A percentile compares a stretch with the other conserved stretches of the same genome.
Conservation (phyloP, 805 yeast genomes). For the Ogataea saltuana region DNA sequence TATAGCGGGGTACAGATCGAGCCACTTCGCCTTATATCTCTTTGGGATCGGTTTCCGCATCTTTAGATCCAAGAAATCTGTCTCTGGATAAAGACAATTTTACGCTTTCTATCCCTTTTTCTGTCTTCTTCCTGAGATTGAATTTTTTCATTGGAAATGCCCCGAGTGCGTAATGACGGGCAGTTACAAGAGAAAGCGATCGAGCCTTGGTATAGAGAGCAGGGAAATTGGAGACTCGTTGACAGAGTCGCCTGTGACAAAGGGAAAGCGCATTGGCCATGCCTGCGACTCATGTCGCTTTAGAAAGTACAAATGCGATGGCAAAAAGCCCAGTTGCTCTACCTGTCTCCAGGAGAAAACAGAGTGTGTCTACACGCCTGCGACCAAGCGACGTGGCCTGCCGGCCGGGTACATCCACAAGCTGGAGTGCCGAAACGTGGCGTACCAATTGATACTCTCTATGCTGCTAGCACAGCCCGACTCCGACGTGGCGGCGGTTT, state of each 20-base stretch:
- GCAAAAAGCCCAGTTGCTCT: slow-evolving; percentile 5
- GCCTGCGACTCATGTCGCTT: slow-evolving; percentile 8
- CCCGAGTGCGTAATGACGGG: slow-evolving; percentile 3
- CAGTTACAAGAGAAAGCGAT: slow-evolving; percentile 1
- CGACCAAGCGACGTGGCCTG: slow-evolving; percentile 5
- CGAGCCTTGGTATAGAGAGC: not conserved
- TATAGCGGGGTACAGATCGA: too few species aligned
- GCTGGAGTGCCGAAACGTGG: slow-evolving; percentile 5
- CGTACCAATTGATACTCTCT: slow-evolving; percentile 4
- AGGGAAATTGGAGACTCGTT: too few species aligned
- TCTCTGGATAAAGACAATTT: slow-evolving; percentile 1
- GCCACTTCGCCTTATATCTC: too few species aligned
- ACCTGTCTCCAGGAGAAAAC: slow-evolving; percentile 3
- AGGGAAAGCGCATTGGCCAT: slow-evolving; percentile 5
- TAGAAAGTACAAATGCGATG: slow-evolving; percentile 8
- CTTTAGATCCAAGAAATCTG: too few species aligned
- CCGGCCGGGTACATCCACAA: slow-evolving; percentile 7
- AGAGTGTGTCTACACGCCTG: slow-evolving; percentile 4
- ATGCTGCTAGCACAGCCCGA: not conserved
- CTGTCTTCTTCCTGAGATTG: too few species aligned
- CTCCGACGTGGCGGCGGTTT: not conserved
- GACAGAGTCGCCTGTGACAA: not conserved
- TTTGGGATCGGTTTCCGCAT: too few species aligned
- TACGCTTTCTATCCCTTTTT: too few species aligned
- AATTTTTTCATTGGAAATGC: too few species aligned